phyloP scores from a whole-genome alignment of 495 filamentous ascomycete species.

The Astrothelium subdiscretum region DNA sequence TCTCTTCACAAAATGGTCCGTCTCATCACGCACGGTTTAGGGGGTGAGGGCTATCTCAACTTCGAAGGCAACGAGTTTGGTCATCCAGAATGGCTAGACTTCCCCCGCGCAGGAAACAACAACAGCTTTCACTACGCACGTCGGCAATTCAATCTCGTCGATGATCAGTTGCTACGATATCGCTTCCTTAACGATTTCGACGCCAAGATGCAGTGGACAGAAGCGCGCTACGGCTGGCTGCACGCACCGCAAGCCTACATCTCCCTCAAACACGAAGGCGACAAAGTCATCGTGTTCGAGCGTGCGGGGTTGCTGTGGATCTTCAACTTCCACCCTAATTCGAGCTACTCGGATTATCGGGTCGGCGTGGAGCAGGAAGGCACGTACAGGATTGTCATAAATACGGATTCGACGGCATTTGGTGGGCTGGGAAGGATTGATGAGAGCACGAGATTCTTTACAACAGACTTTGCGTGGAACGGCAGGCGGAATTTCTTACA shows the following conservation, averaged over 20 bases:
- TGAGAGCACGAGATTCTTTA: conserved; percentile 74
- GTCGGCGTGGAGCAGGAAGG: conserved; percentile 75
- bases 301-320: conserved; percentile 81
- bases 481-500: conserved; percentile 77
- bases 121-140: conserved; percentile 97
- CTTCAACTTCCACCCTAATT: conserved; percentile 89
- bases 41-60: conserved; percentile 95
- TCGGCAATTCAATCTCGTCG: conserved; percentile 85
- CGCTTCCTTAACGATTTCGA: conserved; percentile 92
- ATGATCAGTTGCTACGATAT: conserved; percentile 78
- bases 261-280: conserved; percentile 81
- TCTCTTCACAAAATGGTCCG: conserved; percentile 95
- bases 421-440: conserved; percentile 73
- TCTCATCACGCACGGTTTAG: conserved; percentile 83
- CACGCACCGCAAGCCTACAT: conserved; percentile 80
- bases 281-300: conserved; percentile 96
- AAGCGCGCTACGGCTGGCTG: conserved; percentile 88
- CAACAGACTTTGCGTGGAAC: conserved; percentile 82
- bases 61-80: conserved; percentile 99
- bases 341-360: conserved; percentile 85
- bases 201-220: conserved; percentile 73
- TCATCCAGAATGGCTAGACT: conserved; percentile 98
- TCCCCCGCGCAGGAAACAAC: conserved; percentile 85
- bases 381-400: conserved; percentile 80
- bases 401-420: conserved; percentile 64